Evolutionary conservation across 2,329 filamentous ascomycete genomes (phyloP).

Genomic region (Aspergillus novoparasiticus): DNA sequence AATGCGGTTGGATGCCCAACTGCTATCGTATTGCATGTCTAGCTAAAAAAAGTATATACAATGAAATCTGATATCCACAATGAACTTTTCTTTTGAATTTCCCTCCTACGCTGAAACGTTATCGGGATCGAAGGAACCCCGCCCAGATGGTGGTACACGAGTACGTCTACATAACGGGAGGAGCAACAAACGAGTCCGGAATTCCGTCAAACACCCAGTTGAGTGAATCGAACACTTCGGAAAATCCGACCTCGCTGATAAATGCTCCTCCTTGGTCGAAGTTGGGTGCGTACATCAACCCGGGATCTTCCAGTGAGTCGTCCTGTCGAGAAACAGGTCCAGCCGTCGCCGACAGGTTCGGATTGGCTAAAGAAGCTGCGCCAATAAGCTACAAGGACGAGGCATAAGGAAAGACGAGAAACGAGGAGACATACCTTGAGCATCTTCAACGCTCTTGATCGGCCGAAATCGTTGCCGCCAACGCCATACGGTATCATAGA

Average conservation of each 20-base stretch:
- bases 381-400: constrained; percentile 21
- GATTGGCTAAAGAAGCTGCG: constrained; percentile 37
- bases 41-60: constrained; percentile 3
- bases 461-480: constrained; percentile 68
- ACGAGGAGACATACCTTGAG: constrained; percentile 62
- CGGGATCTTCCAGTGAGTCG: constrained; percentile 32
- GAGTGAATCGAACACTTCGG: constrained; percentile 81
- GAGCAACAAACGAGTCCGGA: constrained; percentile 61
- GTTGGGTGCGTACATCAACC: constrained; percentile 36
- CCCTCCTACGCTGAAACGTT: background rate
- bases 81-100: background rate
- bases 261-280: constrained; percentile 41
- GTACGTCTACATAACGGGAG: constrained; percentile 32
- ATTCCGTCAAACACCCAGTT: constrained; percentile 91
- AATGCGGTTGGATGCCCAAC: background rate
- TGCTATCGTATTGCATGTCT: background rate
- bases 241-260: constrained; percentile 55
- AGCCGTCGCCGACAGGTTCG: constrained; percentile 34
- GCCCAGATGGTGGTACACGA: background rate
- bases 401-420: background rate
- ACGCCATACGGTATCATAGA: constrained; percentile 68
- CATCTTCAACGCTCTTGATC: constrained; percentile 60
- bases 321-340: constrained; percentile 33
- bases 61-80: constrained; percentile 1
- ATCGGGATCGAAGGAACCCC: background rate